Conservation (phyloP, 192 early-diverging fungal species). For the Umbelopsis ramanniana region DNA sequence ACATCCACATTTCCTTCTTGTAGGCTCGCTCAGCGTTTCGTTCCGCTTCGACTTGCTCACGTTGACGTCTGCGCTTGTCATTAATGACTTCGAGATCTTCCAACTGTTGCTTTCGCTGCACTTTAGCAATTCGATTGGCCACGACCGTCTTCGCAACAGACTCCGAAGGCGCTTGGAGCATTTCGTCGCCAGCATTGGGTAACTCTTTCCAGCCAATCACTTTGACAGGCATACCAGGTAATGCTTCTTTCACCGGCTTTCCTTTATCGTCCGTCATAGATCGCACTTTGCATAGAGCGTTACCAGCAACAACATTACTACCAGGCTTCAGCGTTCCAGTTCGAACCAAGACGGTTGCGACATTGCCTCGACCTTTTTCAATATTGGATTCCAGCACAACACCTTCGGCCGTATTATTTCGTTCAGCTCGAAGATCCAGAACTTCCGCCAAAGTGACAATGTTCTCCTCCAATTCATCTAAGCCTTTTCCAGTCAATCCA, state of each 20-base stretch:
- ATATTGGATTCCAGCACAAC: slow-evolving; percentile 88
- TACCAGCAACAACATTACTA: slow-evolving; percentile 83
- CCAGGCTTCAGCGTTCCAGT: slow-evolving; percentile 87
- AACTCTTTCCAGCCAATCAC: slow-evolving; percentile 94
- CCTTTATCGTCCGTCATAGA: slow-evolving; percentile 83
- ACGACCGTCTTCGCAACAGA: slow-evolving; percentile 76
- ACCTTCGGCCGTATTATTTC: slow-evolving; percentile 78
- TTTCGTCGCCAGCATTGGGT: slow-evolving; percentile 89
- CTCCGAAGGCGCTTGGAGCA: slow-evolving; percentile 65
- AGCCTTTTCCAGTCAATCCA: slow-evolving; percentile 80
- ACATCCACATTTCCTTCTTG: slow-evolving; percentile 68
- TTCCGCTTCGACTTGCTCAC: slow-evolving; percentile 56
- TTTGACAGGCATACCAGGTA: slow-evolving; percentile 84
- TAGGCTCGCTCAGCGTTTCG: slow-evolving; percentile 55
- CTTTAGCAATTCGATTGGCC: slow-evolving; percentile 63
- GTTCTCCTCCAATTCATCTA: slow-evolving; percentile 89
- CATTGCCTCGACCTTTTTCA: slow-evolving; percentile 83
- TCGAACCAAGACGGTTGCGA: slow-evolving; percentile 87
- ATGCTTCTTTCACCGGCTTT: slow-evolving; percentile 69
- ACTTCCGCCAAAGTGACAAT: slow-evolving; percentile 88
- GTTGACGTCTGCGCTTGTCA: slow-evolving; percentile 62
- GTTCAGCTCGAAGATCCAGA: slow-evolving; percentile 84
- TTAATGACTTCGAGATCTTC: slow-evolving; percentile 78
- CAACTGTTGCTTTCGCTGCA: slow-evolving; percentile 63
- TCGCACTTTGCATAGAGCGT: slow-evolving; percentile 85